Conservation (phyloP, 352 stramenopile genomes). For the Blastocystis hominis region DNA sequence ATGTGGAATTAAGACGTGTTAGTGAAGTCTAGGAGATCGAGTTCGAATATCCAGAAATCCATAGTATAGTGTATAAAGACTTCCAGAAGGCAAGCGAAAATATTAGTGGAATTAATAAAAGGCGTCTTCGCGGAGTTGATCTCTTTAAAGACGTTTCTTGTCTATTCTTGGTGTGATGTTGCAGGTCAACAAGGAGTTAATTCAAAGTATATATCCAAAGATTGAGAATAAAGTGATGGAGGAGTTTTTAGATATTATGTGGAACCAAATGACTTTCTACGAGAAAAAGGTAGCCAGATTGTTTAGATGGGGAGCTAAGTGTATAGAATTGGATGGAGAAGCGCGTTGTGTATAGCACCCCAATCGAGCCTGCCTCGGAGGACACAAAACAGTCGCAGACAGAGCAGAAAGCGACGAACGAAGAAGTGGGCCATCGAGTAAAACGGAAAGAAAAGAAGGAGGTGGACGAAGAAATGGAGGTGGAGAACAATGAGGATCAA, state of each 20-base stretch:
- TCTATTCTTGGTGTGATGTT: neutral
- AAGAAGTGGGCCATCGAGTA: neutral
- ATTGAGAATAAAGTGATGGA: neutral
- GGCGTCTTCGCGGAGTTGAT: neutral
- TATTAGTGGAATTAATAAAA: neutral
- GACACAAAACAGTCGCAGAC: neutral
- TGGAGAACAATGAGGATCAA: slow-evolving; percentile 58
- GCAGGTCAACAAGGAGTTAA: neutral
- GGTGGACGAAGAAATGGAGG: neutral
- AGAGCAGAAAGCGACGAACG: neutral
- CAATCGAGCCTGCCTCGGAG: neutral
- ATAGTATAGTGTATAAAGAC: neutral
- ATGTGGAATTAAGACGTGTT: neutral
- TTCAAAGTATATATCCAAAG: neutral
- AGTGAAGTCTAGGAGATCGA: slow-evolving; percentile 15
- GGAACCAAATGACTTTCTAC: slow-evolving; percentile 49
- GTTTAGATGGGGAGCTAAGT: neutral
- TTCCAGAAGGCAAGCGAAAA: slow-evolving; percentile 24
- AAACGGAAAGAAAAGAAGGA: neutral
- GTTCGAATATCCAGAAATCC: slow-evolving; percentile 46
- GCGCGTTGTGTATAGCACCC: slow-evolving; percentile 1
- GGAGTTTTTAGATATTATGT: slow-evolving; percentile 17
- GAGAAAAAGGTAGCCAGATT: slow-evolving; percentile 29
- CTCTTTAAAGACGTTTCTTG: slow-evolving; percentile 10
- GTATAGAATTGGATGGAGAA: slow-evolving; percentile 56